Conservation (phyloP, 257 asterid genomes). For the Nicotiana benthamiana region DNA sequence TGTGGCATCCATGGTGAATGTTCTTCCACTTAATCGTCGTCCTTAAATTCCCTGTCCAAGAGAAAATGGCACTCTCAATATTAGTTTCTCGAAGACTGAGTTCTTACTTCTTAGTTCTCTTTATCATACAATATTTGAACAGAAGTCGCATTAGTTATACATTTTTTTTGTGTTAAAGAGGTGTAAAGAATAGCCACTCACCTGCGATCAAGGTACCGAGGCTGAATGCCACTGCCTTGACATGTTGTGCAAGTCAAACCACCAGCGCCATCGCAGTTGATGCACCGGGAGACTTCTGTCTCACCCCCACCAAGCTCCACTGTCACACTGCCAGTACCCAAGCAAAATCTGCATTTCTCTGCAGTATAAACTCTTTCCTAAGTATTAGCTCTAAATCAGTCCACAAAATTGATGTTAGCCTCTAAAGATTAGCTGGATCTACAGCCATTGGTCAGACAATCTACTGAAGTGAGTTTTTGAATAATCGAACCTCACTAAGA, state of each 20-base stretch:
- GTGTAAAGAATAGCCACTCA: constrained; percentile 9
- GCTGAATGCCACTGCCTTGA: constrained; percentile 98
- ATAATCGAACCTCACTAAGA: not conserved
- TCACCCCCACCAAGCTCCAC: constrained; percentile 84
- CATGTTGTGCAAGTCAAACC: constrained; percentile 94
- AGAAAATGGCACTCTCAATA: not conserved
- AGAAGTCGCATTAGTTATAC: not conserved
- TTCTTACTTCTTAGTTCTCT: not conserved
- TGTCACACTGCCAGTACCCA: constrained; percentile 64
- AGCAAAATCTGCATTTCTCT: constrained; percentile 87
- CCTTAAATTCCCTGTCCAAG: constrained; percentile 79
- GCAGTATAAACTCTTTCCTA: constrained; percentile 12
- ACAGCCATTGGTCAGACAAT: not conserved
- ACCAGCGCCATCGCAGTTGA: constrained; percentile 81
- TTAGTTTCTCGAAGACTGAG: not conserved
- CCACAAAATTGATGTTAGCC: not conserved
- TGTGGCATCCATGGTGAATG: not conserved
- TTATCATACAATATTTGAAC: not conserved
- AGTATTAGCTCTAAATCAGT: not conserved
- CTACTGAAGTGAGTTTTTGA: not conserved
- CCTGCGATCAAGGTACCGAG: constrained; percentile 99
- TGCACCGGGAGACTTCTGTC: constrained; percentile 75
- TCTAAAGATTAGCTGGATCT: not conserved
- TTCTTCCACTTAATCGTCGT: constrained; percentile 55
- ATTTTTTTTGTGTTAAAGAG: not conserved